Conservation (phyloP, 345 rosid species). For the Acer campestre region DNA sequence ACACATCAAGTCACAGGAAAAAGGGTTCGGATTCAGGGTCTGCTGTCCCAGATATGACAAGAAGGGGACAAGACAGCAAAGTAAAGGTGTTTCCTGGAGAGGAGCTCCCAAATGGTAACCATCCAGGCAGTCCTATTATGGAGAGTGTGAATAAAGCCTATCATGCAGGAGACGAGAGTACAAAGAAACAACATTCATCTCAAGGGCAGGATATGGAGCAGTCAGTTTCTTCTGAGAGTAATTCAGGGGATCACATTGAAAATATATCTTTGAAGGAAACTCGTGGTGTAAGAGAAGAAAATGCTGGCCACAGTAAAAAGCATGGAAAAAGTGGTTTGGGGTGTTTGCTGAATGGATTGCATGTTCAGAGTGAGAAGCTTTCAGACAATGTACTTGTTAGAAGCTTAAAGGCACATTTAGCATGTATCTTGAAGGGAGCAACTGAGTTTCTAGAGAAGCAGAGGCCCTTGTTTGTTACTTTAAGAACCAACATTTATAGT, state of each 20-base stretch:
- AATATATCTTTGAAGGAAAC: conserved; percentile 35
- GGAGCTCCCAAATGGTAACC: conserved; percentile 46
- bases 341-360: conserved; percentile 43
- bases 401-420: conserved; percentile 46
- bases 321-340: conserved; percentile 37
- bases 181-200: conserved; percentile 31
- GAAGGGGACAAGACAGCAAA: conserved; percentile 45
- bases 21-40: conserved; percentile 48
- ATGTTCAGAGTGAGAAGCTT: conserved; percentile 43
- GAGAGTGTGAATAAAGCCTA: conserved; percentile 21
- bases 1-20: conserved; percentile 48
- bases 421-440: conserved; percentile 38
- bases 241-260: conserved; percentile 35
- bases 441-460: conserved; percentile 65
- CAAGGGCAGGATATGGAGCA: conserved; percentile 25
- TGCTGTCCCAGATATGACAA: conserved; percentile 37
- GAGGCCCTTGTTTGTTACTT: conserved; percentile 46
- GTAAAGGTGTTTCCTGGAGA: conserved; percentile 47
- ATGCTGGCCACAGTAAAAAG: conserved; percentile 40
- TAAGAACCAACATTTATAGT: conserved; percentile 36
- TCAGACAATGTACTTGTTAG: conserved; percentile 50
- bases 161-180: conserved; percentile 36
- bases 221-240: conserved; percentile 33
- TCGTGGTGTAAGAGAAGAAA: conserved; percentile 33
- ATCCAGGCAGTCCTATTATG: conserved; percentile 25